Evolutionary conservation across 768 basidiomycete species (phyloP), one percentile per base, ranked within the genome.

Genomic region (Termitomyces sp.): DNA sequence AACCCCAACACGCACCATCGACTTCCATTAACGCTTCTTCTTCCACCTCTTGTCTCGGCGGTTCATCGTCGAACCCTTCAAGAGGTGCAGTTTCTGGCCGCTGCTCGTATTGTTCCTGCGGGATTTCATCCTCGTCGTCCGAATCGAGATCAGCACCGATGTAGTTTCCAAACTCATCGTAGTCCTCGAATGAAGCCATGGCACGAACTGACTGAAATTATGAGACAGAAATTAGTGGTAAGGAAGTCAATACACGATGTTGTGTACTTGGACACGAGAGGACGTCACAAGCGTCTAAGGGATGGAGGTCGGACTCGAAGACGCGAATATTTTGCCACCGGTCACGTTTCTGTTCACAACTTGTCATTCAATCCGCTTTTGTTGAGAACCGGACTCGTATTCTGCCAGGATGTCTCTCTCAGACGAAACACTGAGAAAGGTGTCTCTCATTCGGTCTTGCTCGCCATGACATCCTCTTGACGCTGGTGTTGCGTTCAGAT

Each of bases 101-200:
- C 16, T 70, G 69, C 30, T 64, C 66, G 58, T 82, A 82, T 56
- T 79, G 75, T 37, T 81, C 73, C 66, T 82, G 85, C 61, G 78
- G 78, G 50, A 79, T 65, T 55, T 83, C 84, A 57, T 83, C 88
- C 62, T 83, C 84, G 51, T 91, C 89, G 67, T 96, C 95, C 34
- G 94, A 96, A 66, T 91, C 93, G 48, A 96, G 77, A 78, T 96
- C 95, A 26, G 86, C 93, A 60, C 95, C 95, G 70, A 98, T 95
- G 74, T 98, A 97, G 81, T 97, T 98, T 64, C 95, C 95, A 69
- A 96, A 96, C 76, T 98, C 91, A 67, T 93, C 91, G 67, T 93
- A 93, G 70, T 93, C 91, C 66, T 93, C 91, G 64, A 92, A 76
- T 20, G 80, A 81, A 60, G 80, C 77, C 76, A 79, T 78, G 30